phyloP scores from a whole-genome alignment of 208 protist genomes.

The Leishmania turanica region DNA sequence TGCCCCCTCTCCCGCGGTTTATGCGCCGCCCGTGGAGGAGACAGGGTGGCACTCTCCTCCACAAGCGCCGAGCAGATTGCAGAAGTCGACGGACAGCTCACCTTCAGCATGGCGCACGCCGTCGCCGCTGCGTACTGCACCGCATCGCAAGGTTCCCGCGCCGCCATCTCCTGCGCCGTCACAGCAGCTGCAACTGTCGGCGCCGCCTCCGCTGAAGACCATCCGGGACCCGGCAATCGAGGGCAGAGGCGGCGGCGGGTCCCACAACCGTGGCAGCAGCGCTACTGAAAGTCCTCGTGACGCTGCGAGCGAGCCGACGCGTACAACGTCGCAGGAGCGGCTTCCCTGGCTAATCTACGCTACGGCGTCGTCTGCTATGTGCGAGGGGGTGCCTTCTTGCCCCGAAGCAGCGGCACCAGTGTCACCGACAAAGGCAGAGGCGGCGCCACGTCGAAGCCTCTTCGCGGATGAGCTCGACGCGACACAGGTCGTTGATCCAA shows the following conservation, averaged over 20 bases:
- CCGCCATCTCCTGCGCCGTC: not conserved
- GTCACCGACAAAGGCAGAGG: not conserved
- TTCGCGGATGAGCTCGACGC: not conserved
- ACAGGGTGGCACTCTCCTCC: not conserved
- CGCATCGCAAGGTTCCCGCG: not conserved
- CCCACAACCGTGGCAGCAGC: not conserved
- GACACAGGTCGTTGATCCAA: not conserved
- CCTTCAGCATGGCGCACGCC: slow-evolving; percentile 6
- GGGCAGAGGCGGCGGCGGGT: not conserved
- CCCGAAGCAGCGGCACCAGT: not conserved
- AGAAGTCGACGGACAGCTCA: not conserved
- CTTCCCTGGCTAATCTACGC: not conserved
- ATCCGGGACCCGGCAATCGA: not conserved
- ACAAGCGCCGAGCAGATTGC: not conserved
- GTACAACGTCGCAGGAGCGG: not conserved
- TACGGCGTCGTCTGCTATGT: not conserved
- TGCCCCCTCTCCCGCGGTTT: not conserved
- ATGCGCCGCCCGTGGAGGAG: not conserved
- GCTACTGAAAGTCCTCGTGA: not conserved
- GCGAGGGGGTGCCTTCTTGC: not conserved
- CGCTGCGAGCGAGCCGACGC: not conserved
- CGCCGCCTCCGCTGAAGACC: not conserved
- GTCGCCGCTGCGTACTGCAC: slow-evolving; percentile 19
- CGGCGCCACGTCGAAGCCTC: not conserved
- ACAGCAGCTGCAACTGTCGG: too few relatives aligned